Evolutionary conservation across 1,139 yeast genomes (phyloP), one percentile per base, ranked within the genome.

Genomic region (Scheffersomyces illinoinensis): DNA sequence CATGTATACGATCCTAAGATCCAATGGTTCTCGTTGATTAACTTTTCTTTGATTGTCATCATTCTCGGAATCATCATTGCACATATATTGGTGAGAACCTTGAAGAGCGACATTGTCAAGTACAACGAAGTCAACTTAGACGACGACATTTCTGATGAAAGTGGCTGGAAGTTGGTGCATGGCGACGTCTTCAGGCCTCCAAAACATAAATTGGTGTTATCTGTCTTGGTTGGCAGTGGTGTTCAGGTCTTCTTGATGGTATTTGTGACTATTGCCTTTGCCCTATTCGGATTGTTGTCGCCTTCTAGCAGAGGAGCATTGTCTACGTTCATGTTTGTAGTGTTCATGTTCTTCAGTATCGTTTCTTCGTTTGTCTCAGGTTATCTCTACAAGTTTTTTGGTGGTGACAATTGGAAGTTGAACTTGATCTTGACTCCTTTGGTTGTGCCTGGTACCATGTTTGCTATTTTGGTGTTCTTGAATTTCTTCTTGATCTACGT

Each of bases 101-200:
- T 96, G 72, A 90, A 87, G 72, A 89, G 85, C 70, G 99, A 95
- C 73, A 91, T 93, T 67, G 85, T 89, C 62, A 89, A 90, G 67
- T 96, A 96, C 76, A 93, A 93, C 71, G 97, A 93, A 71, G 85
- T 93, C 64, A 93, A 90, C 70, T 81, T 92, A 64, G 97, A 92
- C 69, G 93, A 89, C 66, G 97, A 91, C 62, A 85, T 92, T 58
- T 88, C 92, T 62, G 98, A 93, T 70, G 99, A 96, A 72, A 85
- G 93, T 70, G 99, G 99, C 51, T 95, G 99, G 99, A 96, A 96
- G 74, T 83, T 95, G 64, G 88, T 93, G 53, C 97, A 95, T 71
- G 98, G 98, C 61, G 99, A 95, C 72, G 93, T 95, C 47, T 95
- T 95, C 81, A 85, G 99, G 72, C 79, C 95, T 6, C 99, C 99